Evolutionary conservation across 331 rosid species (phyloP), one percentile per base, ranked within the genome.

Genomic region (Quercus lobata): DNA sequence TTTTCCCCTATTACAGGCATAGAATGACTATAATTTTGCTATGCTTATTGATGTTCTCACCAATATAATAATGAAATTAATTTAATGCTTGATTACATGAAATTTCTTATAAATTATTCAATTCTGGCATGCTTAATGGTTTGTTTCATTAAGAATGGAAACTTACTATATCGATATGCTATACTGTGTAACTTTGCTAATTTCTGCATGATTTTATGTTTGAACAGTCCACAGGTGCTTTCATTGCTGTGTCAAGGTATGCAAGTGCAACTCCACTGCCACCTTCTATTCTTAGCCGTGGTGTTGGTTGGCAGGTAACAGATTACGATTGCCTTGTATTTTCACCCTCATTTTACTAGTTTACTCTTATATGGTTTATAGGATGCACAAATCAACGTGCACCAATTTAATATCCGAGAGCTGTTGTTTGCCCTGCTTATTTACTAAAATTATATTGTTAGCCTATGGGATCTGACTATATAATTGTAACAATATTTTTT

Each of bases 241-340:
- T 90, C 61, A 81, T 90, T 55, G 91, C 93, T 5, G 90, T 90
- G 72, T 84, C 93, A 56, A 86, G 93, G 79, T 87, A 85, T 76
- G 93, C 93, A 53, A 87, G 93, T 80, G 93, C 93, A 68, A 90
- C 91, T 84, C 93, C 93, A 0, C 35, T 90, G 56, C 93, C 93
- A 2, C 93, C 93, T 32, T 83, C 93, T 57, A 62, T 90, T 66
- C 90, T 90, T 72, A 90, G 93, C 83, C 93, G 93, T 0, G 93
- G 93, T 32, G 84, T 90, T 63, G 93, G 93, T 76, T 90, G 93
- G 93, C 93, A 90, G 91, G 93, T 88, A 87, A 81, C n/a, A 65
- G 24, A 0, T 46, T 71, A 41, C 8, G 41, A 32, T 9, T 55
- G 19, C n/a, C 19, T 52, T 22, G 16, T 12, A n/a, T 24, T 52